Evolutionary conservation across 1,139 yeast genomes (phyloP).

Genomic region (Yamadazyma triangularis): DNA sequence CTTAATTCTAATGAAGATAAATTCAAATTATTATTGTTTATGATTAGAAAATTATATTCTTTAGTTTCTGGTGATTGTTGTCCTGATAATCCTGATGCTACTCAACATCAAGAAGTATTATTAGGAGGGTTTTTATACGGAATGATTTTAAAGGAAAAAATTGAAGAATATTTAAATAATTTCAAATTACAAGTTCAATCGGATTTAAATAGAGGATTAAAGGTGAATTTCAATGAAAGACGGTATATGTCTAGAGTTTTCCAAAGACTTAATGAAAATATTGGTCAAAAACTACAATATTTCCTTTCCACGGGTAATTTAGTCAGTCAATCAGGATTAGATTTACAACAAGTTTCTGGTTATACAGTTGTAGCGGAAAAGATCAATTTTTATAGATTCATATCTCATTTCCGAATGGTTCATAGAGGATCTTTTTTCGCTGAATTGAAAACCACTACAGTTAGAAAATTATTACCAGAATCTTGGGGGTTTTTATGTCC

Average conservation of each 20-base stretch:
- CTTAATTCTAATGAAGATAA: slow-evolving; percentile 69
- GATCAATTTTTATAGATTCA: slow-evolving; percentile 93
- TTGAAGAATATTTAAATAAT: slow-evolving; percentile 82
- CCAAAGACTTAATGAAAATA: slow-evolving; percentile 79
- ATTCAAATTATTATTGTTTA: slow-evolving; percentile 80
- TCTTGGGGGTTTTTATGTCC: slow-evolving; percentile 99
- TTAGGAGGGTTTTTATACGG: slow-evolving; percentile 96
- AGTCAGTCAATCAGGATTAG: slow-evolving; percentile 82
- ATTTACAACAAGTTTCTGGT: slow-evolving; percentile 97
- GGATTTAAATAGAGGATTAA: slow-evolving; percentile 76
- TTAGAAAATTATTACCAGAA: slow-evolving; percentile 92
- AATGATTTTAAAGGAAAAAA: slow-evolving; percentile 93
- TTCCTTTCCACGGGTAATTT: slow-evolving; percentile 95
- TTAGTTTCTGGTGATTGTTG: slow-evolving; percentile 96
- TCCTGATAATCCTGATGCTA: slow-evolving; percentile 98
- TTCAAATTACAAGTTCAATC: slow-evolving; percentile 71
- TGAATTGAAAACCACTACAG: slow-evolving; percentile 94
- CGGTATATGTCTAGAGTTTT: slow-evolving; percentile 81
- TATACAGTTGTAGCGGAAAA: slow-evolving; percentile 98
- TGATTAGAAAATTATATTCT: slow-evolving; percentile 92
- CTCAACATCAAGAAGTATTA: slow-evolving; percentile 96
- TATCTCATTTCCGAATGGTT: slow-evolving; percentile 97
- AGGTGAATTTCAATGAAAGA: slow-evolving; percentile 79
- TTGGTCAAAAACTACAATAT: slow-evolving; percentile 91
- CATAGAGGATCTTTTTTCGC: slow-evolving; percentile 99